Percentiles rank a stretch among this genome's conserved stretches.
These are phyloP conservation scores for Grosmannia penicillata DNA, from an alignment of 2,329 filamentous ascomycete genomes.

Conservation along the genomic window DNA sequence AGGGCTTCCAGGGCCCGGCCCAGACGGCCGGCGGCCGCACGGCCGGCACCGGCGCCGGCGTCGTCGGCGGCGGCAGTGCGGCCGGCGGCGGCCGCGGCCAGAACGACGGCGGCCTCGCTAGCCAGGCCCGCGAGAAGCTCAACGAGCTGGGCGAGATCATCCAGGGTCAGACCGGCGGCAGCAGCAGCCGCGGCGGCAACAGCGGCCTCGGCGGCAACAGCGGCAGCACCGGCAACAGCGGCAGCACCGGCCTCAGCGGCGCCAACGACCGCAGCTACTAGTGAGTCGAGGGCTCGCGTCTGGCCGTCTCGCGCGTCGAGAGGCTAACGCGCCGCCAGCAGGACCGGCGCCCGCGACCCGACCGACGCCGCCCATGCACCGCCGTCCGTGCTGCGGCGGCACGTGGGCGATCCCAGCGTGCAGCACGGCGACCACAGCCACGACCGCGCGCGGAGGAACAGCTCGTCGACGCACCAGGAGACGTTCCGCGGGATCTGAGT, in stretches of 20 bases:
- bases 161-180: constrained; percentile 16
- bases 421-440: constrained; percentile 28
- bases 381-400: constrained; percentile 34
- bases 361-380: constrained; percentile 43
- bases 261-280: constrained; percentile 40
- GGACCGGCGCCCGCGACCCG: constrained; percentile 20
- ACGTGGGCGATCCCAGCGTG: constrained; percentile 29
- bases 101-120: no score
- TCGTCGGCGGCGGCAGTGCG: constrained; percentile 20
- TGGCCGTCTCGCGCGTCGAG: no score
- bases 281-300: constrained; percentile 18
- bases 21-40: no score
- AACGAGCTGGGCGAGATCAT: not conserved
- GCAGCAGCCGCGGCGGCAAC: constrained; percentile 20
- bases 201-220: no score
- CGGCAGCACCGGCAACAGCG: not conserved
- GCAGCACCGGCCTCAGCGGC: constrained; percentile 18
- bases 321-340: no score
- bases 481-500: constrained; percentile 28
- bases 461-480: constrained; percentile 31
- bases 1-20: no score
- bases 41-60: constrained; percentile 15
- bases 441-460: constrained; percentile 30
- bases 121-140: not conserved
- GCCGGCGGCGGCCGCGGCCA: not conserved